A percentile compares a stretch with the other conserved stretches of the same genome.
These are phyloP conservation scores for Rubroboletus satanas DNA, from an alignment of 768 basidiomycete genomes.

Conservation along the genomic window DNA sequence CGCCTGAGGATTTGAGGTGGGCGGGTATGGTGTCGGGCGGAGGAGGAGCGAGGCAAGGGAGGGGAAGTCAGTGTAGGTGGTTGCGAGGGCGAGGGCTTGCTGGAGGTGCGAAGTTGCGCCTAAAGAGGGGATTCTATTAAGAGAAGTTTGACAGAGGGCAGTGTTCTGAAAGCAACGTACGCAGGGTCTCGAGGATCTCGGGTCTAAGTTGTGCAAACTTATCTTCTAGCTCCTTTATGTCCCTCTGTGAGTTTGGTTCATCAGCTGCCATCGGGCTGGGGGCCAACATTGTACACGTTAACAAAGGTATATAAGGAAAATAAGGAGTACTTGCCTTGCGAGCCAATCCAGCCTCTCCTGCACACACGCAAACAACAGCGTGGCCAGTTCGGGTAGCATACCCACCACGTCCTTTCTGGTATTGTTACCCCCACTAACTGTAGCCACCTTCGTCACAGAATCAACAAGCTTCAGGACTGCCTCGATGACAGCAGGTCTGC, in stretches of 20 bases:
- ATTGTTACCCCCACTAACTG: constrained; percentile 6
- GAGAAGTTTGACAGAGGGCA: neutral
- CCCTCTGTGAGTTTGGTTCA: constrained; percentile 49
- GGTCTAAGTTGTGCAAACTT: constrained; percentile 71
- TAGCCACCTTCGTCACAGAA: constrained; percentile 40
- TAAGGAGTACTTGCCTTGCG: constrained; percentile 40
- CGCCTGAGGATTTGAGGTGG: constrained; percentile 60
- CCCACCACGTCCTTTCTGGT: constrained; percentile 38
- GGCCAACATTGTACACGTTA: neutral
- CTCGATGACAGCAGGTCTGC: constrained; percentile 63
- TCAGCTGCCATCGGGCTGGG: constrained; percentile 44
- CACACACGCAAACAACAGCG: constrained; percentile 58
- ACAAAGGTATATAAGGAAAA: neutral
- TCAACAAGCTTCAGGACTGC: constrained; percentile 70
- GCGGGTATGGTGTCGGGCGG: constrained; percentile 57
- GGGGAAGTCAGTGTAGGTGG: constrained; percentile 81
- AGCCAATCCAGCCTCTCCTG: constrained; percentile 71
- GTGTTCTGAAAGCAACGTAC: constrained; percentile 43
- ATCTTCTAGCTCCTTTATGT: constrained; percentile 57
- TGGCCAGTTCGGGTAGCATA: constrained; percentile 65
- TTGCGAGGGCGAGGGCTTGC: constrained; percentile 79
- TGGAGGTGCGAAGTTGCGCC: constrained; percentile 63
- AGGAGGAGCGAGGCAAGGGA: constrained; percentile 84
- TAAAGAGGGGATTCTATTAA: constrained; percentile 26
- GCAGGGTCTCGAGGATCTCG: constrained; percentile 72